phyloP scores from a whole-genome alignment of 1,139 yeast genomes.

The Geotrichum fermentans region DNA sequence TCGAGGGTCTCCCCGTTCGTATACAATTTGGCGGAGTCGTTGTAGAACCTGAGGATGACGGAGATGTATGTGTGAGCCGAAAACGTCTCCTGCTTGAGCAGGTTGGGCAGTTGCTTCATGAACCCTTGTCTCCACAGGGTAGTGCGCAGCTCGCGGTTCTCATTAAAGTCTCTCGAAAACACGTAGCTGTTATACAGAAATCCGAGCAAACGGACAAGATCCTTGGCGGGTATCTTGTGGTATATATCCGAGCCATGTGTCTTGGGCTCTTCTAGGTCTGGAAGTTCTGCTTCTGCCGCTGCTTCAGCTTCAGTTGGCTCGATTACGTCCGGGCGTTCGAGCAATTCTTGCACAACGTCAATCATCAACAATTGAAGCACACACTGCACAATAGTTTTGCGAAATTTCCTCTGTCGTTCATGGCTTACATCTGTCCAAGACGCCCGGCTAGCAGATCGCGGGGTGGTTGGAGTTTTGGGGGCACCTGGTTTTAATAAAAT shows the following conservation, averaged over 20 bases:
- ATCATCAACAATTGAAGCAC: conserved; percentile 85
- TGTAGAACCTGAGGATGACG: conserved; percentile 72
- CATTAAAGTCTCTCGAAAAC: conserved; percentile 84
- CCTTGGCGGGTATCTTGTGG: conserved; percentile 58
- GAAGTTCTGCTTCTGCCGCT: not conserved
- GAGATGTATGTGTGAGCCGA: conserved; percentile 84
- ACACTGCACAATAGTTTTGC: conserved; percentile 84
- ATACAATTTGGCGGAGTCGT: conserved; percentile 49
- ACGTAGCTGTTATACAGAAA: conserved; percentile 65
- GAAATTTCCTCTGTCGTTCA: conserved; percentile 43
- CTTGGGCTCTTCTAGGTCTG: not conserved
- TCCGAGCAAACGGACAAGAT: conserved; percentile 55
- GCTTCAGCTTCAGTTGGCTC: not conserved
- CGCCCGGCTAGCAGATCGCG: conserved; percentile 18
- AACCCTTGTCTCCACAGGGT: conserved; percentile 88
- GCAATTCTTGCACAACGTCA: conserved; percentile 76
- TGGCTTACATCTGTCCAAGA: conserved; percentile 15
- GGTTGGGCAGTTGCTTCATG: conserved; percentile 86
- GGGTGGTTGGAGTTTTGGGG: conserved; percentile 16
- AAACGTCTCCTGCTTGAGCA: conserved; percentile 85
- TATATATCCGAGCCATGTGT: conserved; percentile 45
- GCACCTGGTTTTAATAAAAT: not conserved
- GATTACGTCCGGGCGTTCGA: conserved; percentile 50
- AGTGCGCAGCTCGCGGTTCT: conserved; percentile 78
- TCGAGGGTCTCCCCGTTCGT: not conserved